Conservation (phyloP, 805 yeast genomes). For the Torulaspora delbrueckii region DNA sequence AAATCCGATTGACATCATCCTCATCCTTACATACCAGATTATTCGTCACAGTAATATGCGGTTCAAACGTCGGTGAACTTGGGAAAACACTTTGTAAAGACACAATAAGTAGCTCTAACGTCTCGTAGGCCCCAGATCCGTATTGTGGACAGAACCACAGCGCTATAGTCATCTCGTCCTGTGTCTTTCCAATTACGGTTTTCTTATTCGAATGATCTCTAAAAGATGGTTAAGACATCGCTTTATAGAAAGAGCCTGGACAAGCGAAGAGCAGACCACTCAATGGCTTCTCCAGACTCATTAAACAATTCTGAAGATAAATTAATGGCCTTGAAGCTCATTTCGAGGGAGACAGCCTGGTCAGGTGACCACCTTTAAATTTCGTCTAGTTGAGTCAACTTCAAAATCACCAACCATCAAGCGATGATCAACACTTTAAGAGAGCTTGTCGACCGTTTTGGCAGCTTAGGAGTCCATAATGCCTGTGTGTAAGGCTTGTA, state of each 20-base stretch:
- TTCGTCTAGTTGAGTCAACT: background rate
- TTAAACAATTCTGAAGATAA: background rate
- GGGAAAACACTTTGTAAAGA: constrained; percentile 69
- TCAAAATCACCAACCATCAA: background rate
- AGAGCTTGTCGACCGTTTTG: background rate
- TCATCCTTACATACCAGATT: constrained; percentile 46
- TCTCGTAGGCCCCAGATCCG: constrained; percentile 50
- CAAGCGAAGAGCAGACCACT: background rate
- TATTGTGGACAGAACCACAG: constrained; percentile 72
- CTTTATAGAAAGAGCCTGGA: background rate
- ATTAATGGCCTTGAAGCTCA: background rate
- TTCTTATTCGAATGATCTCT: background rate
- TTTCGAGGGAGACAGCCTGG: background rate
- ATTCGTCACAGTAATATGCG: constrained; percentile 75
- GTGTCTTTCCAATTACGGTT: background rate
- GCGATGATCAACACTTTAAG: constrained; percentile 3
- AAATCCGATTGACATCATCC: constrained; percentile 54
- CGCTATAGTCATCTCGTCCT: constrained; percentile 43
- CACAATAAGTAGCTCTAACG: constrained; percentile 53
- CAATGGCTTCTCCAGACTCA: background rate
- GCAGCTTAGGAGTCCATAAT: background rate
- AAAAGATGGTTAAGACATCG: background rate
- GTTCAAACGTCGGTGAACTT: constrained; percentile 63
- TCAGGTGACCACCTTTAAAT: background rate
- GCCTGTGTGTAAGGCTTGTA: constrained; percentile 45